Base-by-base conservation (phyloP, 306 rosid species). In the Boehmeria nivea region DNA sequence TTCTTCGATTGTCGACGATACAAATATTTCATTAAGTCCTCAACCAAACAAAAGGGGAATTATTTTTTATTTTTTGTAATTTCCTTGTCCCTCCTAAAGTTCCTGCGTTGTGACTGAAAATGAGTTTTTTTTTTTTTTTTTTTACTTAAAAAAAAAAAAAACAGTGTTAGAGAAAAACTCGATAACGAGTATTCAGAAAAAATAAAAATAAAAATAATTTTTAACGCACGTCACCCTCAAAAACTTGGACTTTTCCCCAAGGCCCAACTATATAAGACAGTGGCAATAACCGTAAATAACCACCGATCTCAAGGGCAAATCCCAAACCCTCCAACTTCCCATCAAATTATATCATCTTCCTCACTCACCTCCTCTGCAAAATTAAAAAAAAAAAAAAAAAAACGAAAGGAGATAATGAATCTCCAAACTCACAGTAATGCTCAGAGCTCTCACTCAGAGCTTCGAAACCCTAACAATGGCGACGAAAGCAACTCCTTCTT, bases 381-480 rank as follows among this genome's bases (percentile, higher is more conserved):
- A 31, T 6, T 4, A 14, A 11, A 12, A 40, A 4, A 40, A 14
- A 14, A 40, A 10, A 13, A 40, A 11, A 4, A 40, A 1, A 14
- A 12, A 11, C n/a, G 2, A 11, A 1, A 1, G 61, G 71, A 63
- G 36, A 57, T 0, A 57, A 26, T 12, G 43, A 10, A 38, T 54
- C 24, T 19, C 46, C 6, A 62, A 63, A 23, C 24, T n/a, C n/a
- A n/a, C n/a, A n/a, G n/a, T n/a, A n/a, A 47, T 4, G 36, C 36
- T n/a, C 15, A n/a, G 1, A 40, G 45, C 17, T 40, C 45, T 40
- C n/a, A 40, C 15, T 40, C 45, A 20, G 60, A 74, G 62, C 19
- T 67, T 20, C 69, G 57, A 43, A 65, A 57, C 63, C 45, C 47
- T 18, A 51, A 23, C 63, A 67, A 69, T 68, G 81, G 54, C 16